phyloP scores from a whole-genome alignment of 78 protist species.

The Dictyostelium intermedium region DNA sequence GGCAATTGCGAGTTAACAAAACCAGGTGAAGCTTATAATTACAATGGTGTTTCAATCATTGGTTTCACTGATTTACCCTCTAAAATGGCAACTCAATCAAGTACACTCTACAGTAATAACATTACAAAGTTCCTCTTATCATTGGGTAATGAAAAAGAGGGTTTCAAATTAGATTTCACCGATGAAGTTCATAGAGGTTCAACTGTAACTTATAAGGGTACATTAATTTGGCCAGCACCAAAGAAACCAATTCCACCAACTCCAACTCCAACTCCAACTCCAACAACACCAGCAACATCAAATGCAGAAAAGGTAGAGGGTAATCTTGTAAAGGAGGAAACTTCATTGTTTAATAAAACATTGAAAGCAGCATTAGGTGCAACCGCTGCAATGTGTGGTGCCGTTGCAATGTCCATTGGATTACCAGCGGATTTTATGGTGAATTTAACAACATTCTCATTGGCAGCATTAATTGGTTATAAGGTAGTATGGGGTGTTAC shows the following conservation, averaged over 20 bases:
- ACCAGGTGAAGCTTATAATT: conserved; percentile 76
- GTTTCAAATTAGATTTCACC: conserved; percentile 80
- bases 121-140: conserved; percentile 84
- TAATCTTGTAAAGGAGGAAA: not conserved
- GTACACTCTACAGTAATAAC: conserved; percentile 91
- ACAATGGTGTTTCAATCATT: conserved; percentile 90
- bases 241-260: conserved; percentile 28
- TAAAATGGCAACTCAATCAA: conserved; percentile 92
- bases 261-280: not conserved
- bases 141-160: conserved; percentile 16
- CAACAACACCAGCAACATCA: not conserved
- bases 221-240: conserved; percentile 68
- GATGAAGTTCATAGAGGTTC: conserved; percentile 81
- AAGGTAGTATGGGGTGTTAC: conserved; percentile 96
- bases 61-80: conserved; percentile 98
- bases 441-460: conserved; percentile 84
- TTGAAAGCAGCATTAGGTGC: conserved; percentile 21
- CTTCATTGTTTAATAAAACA: not conserved
- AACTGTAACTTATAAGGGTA: conserved; percentile 36
- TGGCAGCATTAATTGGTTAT: conserved; percentile 93
- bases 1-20: conserved; percentile 94
- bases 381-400: conserved; percentile 11
- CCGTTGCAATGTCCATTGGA: conserved; percentile 2
- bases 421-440: conserved; percentile 66
- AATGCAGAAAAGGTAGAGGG: not conserved